Percentiles rank a stretch among this genome's conserved stretches.
Conservation (phyloP, 345 rosid species). For the Erucastrum elatum region DNA sequence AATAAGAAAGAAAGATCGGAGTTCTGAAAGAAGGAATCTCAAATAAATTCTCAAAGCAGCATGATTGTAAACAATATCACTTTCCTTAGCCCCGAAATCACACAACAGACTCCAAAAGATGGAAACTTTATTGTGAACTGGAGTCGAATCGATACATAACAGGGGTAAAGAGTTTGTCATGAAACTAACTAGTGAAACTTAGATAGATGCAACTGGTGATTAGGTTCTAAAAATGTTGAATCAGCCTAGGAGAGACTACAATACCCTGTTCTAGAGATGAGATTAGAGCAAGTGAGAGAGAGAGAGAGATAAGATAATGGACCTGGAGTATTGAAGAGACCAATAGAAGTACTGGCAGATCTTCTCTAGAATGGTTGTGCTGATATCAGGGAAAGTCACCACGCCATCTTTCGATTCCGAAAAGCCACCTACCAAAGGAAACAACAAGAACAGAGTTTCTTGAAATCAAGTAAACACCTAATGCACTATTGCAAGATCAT, state of each 20-base stretch:
- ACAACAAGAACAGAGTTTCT: no score
- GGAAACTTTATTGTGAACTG: not conserved
- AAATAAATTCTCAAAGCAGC: not conserved
- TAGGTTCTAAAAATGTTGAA: no score
- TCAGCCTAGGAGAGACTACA: not conserved
- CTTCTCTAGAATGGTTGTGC: constrained; percentile 83
- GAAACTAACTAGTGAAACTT: not conserved
- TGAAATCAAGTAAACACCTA: no score
- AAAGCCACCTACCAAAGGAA: no score
- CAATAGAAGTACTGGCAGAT: constrained; percentile 87
- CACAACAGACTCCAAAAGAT: not conserved
- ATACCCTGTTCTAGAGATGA: constrained; percentile 2
- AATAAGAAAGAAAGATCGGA: no score
- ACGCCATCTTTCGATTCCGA: no score
- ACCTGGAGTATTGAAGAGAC: constrained; percentile 88
- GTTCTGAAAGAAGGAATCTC: not conserved
- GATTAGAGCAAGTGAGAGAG: not conserved
- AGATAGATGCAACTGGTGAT: not conserved
- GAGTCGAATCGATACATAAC: not conserved
- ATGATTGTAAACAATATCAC: not conserved
- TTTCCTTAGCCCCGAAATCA: not conserved
- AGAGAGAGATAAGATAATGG: no score
- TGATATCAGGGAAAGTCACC: no score
- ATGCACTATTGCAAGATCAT: no score
- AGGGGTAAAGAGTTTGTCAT: not conserved